phyloP scores from a whole-genome alignment of 495 filamentous ascomycete genomes.

The Hypomontagnella monticulosa region DNA sequence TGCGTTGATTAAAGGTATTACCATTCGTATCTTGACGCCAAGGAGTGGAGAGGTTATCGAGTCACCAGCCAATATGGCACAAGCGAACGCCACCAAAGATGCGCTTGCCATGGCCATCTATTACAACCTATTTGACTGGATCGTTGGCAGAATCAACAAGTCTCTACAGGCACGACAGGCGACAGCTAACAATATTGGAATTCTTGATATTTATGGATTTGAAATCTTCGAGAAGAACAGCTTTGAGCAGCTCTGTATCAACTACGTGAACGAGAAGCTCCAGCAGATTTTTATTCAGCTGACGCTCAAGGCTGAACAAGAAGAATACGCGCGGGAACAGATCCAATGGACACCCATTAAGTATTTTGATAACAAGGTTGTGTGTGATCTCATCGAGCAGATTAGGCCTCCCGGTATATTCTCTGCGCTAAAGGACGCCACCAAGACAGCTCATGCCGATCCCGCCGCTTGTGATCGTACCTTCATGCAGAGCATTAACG shows the following conservation, averaged over 20 bases:
- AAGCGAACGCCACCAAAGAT: slow-evolving; percentile 93
- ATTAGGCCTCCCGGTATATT: slow-evolving; percentile 93
- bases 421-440: slow-evolving; percentile 95
- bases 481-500: slow-evolving; percentile 91
- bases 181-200: slow-evolving; percentile 87
- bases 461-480: slow-evolving; percentile 93
- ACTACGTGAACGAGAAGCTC: slow-evolving; percentile 99
- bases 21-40: slow-evolving; percentile 88
- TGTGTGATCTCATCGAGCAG: slow-evolving; percentile 97
- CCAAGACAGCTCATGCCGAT: slow-evolving; percentile 95
- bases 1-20: slow-evolving; percentile 87
- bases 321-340: slow-evolving; percentile 95
- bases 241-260: slow-evolving; percentile 99
- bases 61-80: slow-evolving; percentile 87
- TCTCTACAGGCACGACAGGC: slow-evolving; percentile 83
- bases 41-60: slow-evolving; percentile 88
- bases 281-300: slow-evolving; percentile 99
- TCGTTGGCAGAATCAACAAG: slow-evolving; percentile 89
- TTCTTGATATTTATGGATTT: slow-evolving; percentile 99
- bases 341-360: slow-evolving; percentile 99
- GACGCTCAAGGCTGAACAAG: slow-evolving; percentile 95
- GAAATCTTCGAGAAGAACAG: slow-evolving; percentile 99
- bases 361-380: slow-evolving; percentile 99
- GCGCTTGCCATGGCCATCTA: slow-evolving; percentile 95
- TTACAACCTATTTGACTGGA: slow-evolving; percentile 99